These are phyloP conservation scores for Metschnikowia peoriensis DNA, from an alignment of 805 yeast species.

Conservation along the genomic window DNA sequence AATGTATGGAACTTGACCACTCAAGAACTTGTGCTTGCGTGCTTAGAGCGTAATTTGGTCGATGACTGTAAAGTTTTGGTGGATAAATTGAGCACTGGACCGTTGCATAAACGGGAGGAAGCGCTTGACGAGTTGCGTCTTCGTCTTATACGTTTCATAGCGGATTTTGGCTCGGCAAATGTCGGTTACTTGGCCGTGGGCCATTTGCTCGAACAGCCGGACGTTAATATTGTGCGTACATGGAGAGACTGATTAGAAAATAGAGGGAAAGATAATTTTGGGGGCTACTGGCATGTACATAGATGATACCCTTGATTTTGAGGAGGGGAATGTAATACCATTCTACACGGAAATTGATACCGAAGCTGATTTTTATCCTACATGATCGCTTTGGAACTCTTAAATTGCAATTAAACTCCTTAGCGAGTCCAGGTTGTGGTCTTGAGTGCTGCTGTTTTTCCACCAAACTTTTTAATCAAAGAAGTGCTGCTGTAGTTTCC, in stretches of 20 bases:
- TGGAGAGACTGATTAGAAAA: conserved; percentile 6
- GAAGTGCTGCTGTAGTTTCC: no score
- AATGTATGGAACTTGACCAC: conserved; percentile 46
- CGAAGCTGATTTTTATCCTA: no score
- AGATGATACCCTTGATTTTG: no score
- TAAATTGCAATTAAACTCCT: no score
- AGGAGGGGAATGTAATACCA: no score
- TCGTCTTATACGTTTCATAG: conserved; percentile 38
- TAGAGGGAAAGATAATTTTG: no score
- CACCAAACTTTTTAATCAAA: no score
- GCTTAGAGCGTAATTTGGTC: conserved; percentile 57
- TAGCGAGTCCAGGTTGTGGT: no score
- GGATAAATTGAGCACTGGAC: conserved; percentile 16
- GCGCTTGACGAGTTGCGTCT: conserved; percentile 32
- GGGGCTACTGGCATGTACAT: no score
- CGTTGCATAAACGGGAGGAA: conserved; percentile 10
- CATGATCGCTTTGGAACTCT: no score
- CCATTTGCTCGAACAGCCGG: conserved; percentile 17
- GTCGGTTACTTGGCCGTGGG: conserved; percentile 37
- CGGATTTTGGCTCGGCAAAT: conserved; percentile 41
- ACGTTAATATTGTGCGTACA: neutral
- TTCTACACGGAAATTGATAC: no score
- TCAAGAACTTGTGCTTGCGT: conserved; percentile 52
- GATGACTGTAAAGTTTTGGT: conserved; percentile 24
- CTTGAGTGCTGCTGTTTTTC: no score